A percentile compares a stretch with the other conserved stretches of the same genome.
Conservation (phyloP, 352 stramenopile genomes). For the Phytophthora europaea region DNA sequence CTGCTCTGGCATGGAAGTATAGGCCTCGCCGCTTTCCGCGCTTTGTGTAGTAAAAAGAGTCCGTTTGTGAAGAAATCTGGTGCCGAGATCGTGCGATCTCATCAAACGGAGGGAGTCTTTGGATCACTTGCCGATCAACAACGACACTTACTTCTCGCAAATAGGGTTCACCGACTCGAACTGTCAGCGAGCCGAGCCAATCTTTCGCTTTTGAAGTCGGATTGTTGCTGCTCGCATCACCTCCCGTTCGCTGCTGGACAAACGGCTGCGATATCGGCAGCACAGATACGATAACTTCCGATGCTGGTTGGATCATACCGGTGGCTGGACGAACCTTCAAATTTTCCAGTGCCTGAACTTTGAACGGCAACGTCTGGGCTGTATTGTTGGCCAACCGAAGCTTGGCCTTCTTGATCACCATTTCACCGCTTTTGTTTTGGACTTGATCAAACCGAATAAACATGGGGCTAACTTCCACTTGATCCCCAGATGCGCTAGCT, state of each 20-base stretch:
- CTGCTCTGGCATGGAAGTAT: constrained; percentile 87
- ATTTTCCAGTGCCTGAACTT: constrained; percentile 68
- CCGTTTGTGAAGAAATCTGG: constrained; percentile 73
- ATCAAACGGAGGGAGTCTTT: constrained; percentile 62
- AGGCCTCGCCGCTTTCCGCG: constrained; percentile 74
- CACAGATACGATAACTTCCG: constrained; percentile 56
- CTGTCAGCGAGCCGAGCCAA: constrained; percentile 74
- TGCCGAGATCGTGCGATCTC: constrained; percentile 71
- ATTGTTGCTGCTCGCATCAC: constrained; percentile 16
- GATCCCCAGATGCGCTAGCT: constrained; percentile 47
- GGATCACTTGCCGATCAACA: constrained; percentile 52
- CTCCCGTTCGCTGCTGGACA: constrained; percentile 16
- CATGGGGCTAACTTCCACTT: constrained; percentile 66
- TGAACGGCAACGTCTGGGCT: constrained; percentile 54
- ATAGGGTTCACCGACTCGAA: constrained; percentile 59
- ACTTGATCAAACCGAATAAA: constrained; percentile 67
- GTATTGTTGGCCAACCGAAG: constrained; percentile 75
- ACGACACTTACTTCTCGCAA: constrained; percentile 78
- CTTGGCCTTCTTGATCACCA: constrained; percentile 32
- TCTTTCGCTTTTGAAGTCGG: constrained; percentile 37
- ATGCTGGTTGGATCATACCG: constrained; percentile 58
- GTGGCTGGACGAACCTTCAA: constrained; percentile 53
- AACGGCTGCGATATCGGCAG: constrained; percentile 68
- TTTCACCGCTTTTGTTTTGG: constrained; percentile 37
- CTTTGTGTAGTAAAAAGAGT: constrained; percentile 91